Evolutionary conservation across 2,329 filamentous ascomycete species (phyloP).

Genomic region (Neurospora sp.): DNA sequence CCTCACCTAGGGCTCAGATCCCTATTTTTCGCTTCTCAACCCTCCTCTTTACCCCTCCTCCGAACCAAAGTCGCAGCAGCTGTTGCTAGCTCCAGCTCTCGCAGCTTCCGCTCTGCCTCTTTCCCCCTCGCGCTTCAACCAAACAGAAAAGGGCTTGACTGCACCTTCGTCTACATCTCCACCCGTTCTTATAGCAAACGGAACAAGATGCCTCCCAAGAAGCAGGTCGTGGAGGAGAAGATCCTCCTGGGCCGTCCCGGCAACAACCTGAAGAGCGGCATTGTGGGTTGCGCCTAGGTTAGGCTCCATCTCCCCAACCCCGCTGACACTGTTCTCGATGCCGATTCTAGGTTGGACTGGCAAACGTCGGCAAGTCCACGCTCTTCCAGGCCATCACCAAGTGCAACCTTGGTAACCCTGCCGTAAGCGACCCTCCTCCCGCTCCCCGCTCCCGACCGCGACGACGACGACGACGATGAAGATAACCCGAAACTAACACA

Average conservation of each 20-base stretch:
- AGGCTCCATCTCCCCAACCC: slow-evolving; percentile 28
- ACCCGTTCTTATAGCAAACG: slow-evolving; percentile 49
- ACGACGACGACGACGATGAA: slow-evolving; percentile 9
- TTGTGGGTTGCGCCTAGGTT: slow-evolving; percentile 47
- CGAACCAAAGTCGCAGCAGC: slow-evolving; percentile 9
- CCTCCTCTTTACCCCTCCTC: slow-evolving; percentile 17
- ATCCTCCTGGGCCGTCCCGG: slow-evolving; percentile 89
- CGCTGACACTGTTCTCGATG: slow-evolving; percentile 18
- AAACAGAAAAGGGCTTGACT: slow-evolving; percentile 41
- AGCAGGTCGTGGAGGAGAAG: slow-evolving; percentile 86
- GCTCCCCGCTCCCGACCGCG: background rate
- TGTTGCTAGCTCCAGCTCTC: slow-evolving; percentile 21
- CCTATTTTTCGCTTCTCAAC: slow-evolving; percentile 17
- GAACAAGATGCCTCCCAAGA: slow-evolving; percentile 90
- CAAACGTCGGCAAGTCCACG: slow-evolving; percentile 98
- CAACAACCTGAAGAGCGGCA: slow-evolving; percentile 98
- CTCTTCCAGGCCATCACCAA: slow-evolving; percentile 99
- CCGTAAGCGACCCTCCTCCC: slow-evolving; percentile 48
- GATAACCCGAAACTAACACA: slow-evolving; percentile 15
- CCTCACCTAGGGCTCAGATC: slow-evolving; percentile 5
- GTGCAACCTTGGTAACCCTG: slow-evolving; percentile 92
- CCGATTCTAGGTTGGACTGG: slow-evolving; percentile 73
- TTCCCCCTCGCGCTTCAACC: slow-evolving; percentile 17
- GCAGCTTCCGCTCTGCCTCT: slow-evolving; percentile 60
- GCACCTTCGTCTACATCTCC: slow-evolving; percentile 36